Evolutionary conservation across 345 rosid species (phyloP).

Genomic region (Populus ilicifolia): DNA sequence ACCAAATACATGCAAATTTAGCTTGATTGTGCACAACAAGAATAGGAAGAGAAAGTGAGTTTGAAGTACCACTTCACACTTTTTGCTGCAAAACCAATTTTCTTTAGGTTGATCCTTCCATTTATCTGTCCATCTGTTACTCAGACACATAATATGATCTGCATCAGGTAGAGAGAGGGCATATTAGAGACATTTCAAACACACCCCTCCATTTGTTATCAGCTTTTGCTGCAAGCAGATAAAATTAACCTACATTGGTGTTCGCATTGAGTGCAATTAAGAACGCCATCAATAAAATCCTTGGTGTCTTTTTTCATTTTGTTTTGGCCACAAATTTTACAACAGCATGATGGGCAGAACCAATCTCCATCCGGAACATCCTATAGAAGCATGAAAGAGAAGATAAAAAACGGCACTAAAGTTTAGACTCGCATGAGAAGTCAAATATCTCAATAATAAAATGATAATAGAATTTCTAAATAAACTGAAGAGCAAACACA

Average conservation of each 20-base stretch:
- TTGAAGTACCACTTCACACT: conserved; percentile 54
- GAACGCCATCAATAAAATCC: conserved; percentile 16
- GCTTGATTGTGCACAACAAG: background rate
- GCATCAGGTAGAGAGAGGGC: conserved; percentile 20
- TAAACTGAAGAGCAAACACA: background rate
- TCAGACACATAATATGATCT: conserved; percentile 59
- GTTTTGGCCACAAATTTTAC: conserved; percentile 48
- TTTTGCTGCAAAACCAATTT: conserved; percentile 67
- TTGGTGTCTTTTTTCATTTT: conserved; percentile 26
- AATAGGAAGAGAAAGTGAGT: conserved; percentile 1
- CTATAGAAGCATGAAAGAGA: conserved; percentile 19
- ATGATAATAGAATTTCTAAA: background rate
- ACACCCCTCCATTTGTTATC: background rate
- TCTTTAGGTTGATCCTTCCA: conserved; percentile 17
- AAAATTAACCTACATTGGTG: conserved; percentile 49
- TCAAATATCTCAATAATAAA: background rate
- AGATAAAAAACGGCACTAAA: background rate
- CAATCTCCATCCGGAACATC: conserved; percentile 78
- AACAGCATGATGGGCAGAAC: conserved; percentile 85
- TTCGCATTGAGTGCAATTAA: conserved; percentile 63
- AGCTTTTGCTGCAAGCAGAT: conserved; percentile 1
- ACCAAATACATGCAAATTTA: background rate
- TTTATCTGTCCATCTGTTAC: conserved; percentile 19
- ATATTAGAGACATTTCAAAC: conserved; percentile 21
- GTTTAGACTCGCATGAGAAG: background rate